A percentile compares a stretch with the other conserved stretches of the same genome.
These are phyloP conservation scores for Lactarius indigo DNA, from an alignment of 768 basidiomycete genomes.

Conservation along the genomic window DNA sequence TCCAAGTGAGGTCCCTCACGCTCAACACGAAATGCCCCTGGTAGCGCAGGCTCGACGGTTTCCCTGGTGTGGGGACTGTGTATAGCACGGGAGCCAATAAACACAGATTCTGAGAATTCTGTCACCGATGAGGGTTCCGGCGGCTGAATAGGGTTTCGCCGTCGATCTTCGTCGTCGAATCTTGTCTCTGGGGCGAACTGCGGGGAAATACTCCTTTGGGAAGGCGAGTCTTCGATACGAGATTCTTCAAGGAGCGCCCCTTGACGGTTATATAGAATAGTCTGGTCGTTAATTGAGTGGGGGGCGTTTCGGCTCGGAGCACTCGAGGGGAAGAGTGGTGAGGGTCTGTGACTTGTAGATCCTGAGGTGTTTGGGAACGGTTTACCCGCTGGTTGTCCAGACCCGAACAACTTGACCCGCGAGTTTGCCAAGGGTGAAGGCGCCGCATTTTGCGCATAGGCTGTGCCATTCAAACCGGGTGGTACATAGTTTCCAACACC, in stretches of 20 bases:
- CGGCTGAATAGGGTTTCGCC: not conserved
- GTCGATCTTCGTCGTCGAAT: constrained; percentile 1
- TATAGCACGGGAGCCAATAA: not conserved
- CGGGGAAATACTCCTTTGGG: not conserved
- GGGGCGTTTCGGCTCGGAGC: not conserved
- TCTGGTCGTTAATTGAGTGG: not conserved
- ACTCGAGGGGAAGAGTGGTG: constrained; percentile 8
- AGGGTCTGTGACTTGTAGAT: constrained; percentile 2
- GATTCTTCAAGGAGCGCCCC: not conserved
- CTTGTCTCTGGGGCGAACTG: not conserved
- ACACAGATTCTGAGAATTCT: constrained; percentile 22
- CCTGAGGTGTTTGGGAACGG: constrained; percentile 3
- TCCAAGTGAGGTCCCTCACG: constrained; percentile 1
- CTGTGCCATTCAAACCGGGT: constrained; percentile 11
- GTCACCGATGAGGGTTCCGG: constrained; percentile 4
- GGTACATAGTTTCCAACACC: not conserved
- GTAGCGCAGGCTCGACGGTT: constrained; percentile 14
- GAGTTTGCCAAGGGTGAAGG: not conserved
- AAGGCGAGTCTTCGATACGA: not conserved
- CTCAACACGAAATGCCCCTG: constrained; percentile 16
- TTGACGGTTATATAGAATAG: not conserved
- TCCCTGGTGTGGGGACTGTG: constrained; percentile 4
- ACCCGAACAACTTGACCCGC: not conserved
- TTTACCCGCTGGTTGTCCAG: constrained; percentile 11
- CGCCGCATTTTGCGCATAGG: not conserved